Evolutionary conservation across 192 early-diverging fungal species (phyloP).

Genomic region (Coemansia erecta): DNA sequence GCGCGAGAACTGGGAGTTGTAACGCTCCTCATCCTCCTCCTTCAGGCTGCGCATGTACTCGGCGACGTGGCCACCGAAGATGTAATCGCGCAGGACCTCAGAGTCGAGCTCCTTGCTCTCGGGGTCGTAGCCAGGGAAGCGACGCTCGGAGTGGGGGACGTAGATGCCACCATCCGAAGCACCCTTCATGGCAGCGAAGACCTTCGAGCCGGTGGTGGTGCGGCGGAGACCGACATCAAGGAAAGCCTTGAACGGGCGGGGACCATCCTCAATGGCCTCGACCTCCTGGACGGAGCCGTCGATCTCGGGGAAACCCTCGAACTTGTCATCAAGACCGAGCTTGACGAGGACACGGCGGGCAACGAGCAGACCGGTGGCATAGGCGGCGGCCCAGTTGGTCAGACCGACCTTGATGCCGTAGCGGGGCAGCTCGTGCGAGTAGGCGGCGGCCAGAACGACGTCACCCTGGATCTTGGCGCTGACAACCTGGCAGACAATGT

Average conservation of each 20-base stretch:
- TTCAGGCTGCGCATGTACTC: conserved; percentile 98
- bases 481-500: conserved; percentile 94
- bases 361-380: conserved; percentile 94
- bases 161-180: conserved; percentile 97
- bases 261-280: conserved; percentile 87
- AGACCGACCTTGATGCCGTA: conserved; percentile 97
- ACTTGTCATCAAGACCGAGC: conserved; percentile 93
- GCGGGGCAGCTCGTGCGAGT: conserved; percentile 93
- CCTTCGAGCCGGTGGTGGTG: conserved; percentile 96
- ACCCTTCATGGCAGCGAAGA: conserved; percentile 98
- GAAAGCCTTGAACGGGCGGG: conserved; percentile 97
- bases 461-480: conserved; percentile 99
- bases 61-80: conserved; percentile 96
- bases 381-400: conserved; percentile 99
- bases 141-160: conserved; percentile 93
- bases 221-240: conserved; percentile 95
- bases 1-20: conserved; percentile 92
- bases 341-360: conserved; percentile 94
- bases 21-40: conserved; percentile 98
- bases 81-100: conserved; percentile 92
- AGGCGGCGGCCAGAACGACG: conserved; percentile 90
- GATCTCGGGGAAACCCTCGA: conserved; percentile 89
- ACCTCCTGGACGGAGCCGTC: conserved; percentile 87
- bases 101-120: conserved; percentile 87
- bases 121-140: conserved; percentile 95